Base-by-base conservation (phyloP, 345 rosid genomes). In the Populus deltoides region DNA sequence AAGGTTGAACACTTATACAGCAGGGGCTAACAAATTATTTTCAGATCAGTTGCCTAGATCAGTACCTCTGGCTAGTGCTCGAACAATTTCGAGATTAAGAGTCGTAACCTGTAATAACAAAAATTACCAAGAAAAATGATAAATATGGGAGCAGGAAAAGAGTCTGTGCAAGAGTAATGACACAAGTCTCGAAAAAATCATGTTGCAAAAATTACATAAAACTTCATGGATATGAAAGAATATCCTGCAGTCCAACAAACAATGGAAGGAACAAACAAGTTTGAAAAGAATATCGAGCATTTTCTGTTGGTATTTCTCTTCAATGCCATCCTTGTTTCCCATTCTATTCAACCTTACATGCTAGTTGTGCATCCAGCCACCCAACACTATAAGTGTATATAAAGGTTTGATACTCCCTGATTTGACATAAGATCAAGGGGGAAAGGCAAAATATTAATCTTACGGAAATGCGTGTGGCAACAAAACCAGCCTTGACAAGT, bases 391-490 rank as follows among this genome's bases (percentile, higher is more conserved):
- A 13, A 4, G 17, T 45, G 17, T 45, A 13, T 45, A 45, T 45
- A 45, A 45, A 13, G 51, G 51, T 45, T 13, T 45, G 51, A 13
- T 3, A 45, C 45, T 45, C 51, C 51, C 51, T 45, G 15, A 45
- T 45, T 45, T 45, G 51, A 45, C 51, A 45, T 12, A 45, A 45
- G 51, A 45, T 45, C 17, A 12, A 13, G 17, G 1, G 51, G 17
- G 17, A 12, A 45, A 45, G 4, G 49, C 51, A 13, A 3, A 45
- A 45, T 4, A 45, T 18, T 11, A 67, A 61, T 79, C 92, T 82
- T 86, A 93, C 99, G 43, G 99, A 93, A 62, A 95, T 91, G 12
- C 96, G 96, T 1, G 99, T 93, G 75, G 97, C 98, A 18, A 93
- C 94, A 66, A 95, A 95, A 55, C 99, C 98, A 78, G 97, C 97